phyloP scores from a whole-genome alignment of 1,284 basidiomycete genomes.

The Ceratobasidium sp. region DNA sequence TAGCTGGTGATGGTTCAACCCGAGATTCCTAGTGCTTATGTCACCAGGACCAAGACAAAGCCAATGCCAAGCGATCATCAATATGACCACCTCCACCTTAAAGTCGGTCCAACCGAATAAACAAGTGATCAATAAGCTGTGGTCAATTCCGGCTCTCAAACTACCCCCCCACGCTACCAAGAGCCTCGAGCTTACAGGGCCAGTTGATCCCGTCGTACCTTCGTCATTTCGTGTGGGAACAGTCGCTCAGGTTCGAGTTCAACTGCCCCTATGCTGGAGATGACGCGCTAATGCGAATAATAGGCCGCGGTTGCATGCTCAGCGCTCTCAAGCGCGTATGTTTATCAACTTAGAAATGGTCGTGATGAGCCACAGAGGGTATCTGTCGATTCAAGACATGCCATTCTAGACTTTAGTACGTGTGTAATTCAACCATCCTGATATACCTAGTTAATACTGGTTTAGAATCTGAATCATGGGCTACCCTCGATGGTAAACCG shows the following conservation, averaged over 20 bases:
- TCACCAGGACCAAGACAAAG: too few relatives aligned
- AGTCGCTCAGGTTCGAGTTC: slow-evolving; percentile 56
- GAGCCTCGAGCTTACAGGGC: slow-evolving; percentile 49
- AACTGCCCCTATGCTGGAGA: slow-evolving; percentile 19
- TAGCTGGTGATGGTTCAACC: too few relatives aligned
- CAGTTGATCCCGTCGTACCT: slow-evolving; percentile 55
- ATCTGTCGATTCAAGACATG: slow-evolving; percentile 62
- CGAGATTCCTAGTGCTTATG: too few relatives aligned
- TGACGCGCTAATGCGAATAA: not conserved
- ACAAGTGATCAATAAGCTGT: slow-evolving; percentile 14
- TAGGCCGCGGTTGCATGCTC: slow-evolving; percentile 62
- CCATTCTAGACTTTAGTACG: slow-evolving; percentile 64
- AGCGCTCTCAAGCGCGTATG: slow-evolving; percentile 60
- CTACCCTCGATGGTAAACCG: slow-evolving; percentile 54
- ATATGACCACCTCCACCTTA: not conserved
- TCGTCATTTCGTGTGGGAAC: slow-evolving; percentile 60
- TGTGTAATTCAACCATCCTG: slow-evolving; percentile 38
- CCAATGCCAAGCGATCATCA: not conserved
- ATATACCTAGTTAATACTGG: slow-evolving; percentile 7
- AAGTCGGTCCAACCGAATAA: not conserved
- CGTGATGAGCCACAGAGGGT: slow-evolving; percentile 53
- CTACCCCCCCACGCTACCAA: not conserved
- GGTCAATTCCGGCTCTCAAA: slow-evolving; percentile 5
- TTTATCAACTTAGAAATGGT: slow-evolving; percentile 52
- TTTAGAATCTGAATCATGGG: slow-evolving; percentile 60